Evolutionary conservation across 2,329 filamentous ascomycete species (phyloP).

Genomic region (Bipolaris bicolor): DNA sequence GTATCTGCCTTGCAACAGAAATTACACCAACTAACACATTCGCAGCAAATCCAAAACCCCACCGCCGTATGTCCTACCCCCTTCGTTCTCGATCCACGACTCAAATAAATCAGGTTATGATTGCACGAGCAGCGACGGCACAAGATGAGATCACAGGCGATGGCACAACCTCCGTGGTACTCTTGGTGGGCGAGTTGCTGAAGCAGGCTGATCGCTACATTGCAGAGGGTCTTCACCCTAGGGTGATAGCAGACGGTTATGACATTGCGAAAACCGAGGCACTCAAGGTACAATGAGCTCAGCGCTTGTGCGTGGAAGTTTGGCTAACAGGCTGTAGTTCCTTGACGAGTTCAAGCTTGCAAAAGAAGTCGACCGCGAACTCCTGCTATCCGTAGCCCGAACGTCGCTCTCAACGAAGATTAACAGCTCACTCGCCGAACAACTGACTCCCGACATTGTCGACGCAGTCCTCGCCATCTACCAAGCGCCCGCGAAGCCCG

Average conservation of each 20-base stretch:
- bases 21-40: slow-evolving; percentile 17
- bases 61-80: slow-evolving; percentile 70
- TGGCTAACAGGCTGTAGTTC: slow-evolving; percentile 64
- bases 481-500: slow-evolving; percentile 85
- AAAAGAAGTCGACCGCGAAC: slow-evolving; percentile 88
- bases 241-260: slow-evolving; percentile 96
- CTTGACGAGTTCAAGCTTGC: slow-evolving; percentile 91
- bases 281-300: slow-evolving; percentile 67
- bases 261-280: slow-evolving; percentile 95
- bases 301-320: neutral
- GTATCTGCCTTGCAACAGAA: slow-evolving; percentile 24
- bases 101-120: slow-evolving; percentile 62
- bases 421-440: slow-evolving; percentile 84
- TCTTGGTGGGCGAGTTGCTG: slow-evolving; percentile 92
- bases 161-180: slow-evolving; percentile 93
- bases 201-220: slow-evolving; percentile 98
- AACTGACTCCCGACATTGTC: slow-evolving; percentile 92
- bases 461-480: slow-evolving; percentile 96
- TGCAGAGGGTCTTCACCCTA: slow-evolving; percentile 92
- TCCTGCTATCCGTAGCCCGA: slow-evolving; percentile 88
- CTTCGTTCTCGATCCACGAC: neutral
- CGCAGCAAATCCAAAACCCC: slow-evolving; percentile 91
- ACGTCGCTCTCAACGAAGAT: slow-evolving; percentile 96
- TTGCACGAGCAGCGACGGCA: slow-evolving; percentile 84
- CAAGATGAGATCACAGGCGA: slow-evolving; percentile 99